Base-by-base conservation (phyloP, 2,329 filamentous ascomycete genomes). In the Aspergillus carbonarius region DNA sequence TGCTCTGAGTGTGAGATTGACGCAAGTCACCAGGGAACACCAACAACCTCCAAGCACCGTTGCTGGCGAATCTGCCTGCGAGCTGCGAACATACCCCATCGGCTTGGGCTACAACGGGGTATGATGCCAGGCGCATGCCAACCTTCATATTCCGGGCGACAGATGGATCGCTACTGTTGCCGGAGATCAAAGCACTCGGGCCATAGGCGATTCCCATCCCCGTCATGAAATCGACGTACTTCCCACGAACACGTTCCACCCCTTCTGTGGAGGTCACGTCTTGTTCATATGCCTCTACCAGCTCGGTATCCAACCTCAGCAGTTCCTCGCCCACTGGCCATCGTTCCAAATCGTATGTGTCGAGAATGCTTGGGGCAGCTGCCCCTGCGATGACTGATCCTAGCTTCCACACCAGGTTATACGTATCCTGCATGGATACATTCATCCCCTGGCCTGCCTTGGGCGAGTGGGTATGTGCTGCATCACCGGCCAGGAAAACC, bases 271-370 rank as follows among this genome's bases (percentile, higher is more conserved):
- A 17, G 12, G 39, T 40, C 18, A 13, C 32, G 23, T 42, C 25
- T 30, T 54, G 27, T 13, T 60, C 58, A 12, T 60, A 57, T 0
- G 48, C 48, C 5, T 56, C 15, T 8, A 54, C 58, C 5, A 55
- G 18, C 23, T 49, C n/a, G 1, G 40, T 20, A 40, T 88, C 86
- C 58, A 88, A 86, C 6, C 81, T 78, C 60, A 92, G 90, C 0
- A 91, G 79, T 53, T 88, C 83, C 58, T 87, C 79, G 0, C 89
- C 89, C 1, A 91, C 83, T 4, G 78, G 79, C 4, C 83, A 81
- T 2, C 88, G 76, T 64, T 85, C 83, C 0, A 74, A 71, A 17
- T 81, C 74, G 60, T 85, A 85, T 0, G 82, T 85, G 54, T 76
- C 74, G 1, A 85, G 70, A 7, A 84, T 76, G 0, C 68, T 65